phyloP scores from a whole-genome alignment of 148 eudicot genomes.

The Chenopodium suecicum region DNA sequence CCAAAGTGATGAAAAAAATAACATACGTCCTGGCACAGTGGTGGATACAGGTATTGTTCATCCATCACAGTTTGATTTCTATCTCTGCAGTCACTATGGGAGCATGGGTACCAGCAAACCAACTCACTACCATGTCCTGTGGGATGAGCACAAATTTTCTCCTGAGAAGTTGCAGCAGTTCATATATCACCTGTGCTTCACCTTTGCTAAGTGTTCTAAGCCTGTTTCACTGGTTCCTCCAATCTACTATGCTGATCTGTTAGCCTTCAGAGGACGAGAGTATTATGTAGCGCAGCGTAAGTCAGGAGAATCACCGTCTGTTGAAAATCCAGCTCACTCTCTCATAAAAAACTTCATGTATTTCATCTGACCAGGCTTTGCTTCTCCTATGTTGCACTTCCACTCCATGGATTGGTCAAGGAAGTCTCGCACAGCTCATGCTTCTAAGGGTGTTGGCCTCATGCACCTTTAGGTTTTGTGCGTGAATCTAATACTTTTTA shows the following conservation, averaged over 20 bases:
- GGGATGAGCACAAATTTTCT: constrained; percentile 83
- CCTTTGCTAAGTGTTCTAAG: constrained; percentile 70
- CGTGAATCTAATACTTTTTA: constrained; percentile 56
- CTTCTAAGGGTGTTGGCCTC: constrained; percentile 36
- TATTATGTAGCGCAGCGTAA: constrained; percentile 28
- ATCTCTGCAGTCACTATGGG: constrained; percentile 65
- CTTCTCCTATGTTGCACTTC: neutral
- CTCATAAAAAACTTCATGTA: constrained; percentile 46
- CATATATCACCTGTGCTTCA: constrained; percentile 78
- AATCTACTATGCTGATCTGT: constrained; percentile 79
- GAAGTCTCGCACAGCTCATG: constrained; percentile 16
- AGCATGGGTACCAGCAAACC: constrained; percentile 87
- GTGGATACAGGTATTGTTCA: constrained; percentile 81
- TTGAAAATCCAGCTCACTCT: constrained; percentile 35
- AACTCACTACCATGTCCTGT: constrained; percentile 88
- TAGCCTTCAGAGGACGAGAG: constrained; percentile 79
- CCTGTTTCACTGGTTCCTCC: constrained; percentile 62
- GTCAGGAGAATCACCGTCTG: constrained; percentile 22
- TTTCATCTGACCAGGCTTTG: constrained; percentile 41
- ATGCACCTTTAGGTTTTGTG: constrained; percentile 41
- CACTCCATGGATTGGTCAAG: neutral
- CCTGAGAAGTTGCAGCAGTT: constrained; percentile 76
- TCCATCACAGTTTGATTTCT: constrained; percentile 82
- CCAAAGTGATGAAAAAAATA: constrained; percentile 60
- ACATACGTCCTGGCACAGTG: constrained; percentile 61